These are phyloP conservation scores for Peniophora sp. DNA, from an alignment of 1,284 basidiomycete genomes.

Conservation along the genomic window DNA sequence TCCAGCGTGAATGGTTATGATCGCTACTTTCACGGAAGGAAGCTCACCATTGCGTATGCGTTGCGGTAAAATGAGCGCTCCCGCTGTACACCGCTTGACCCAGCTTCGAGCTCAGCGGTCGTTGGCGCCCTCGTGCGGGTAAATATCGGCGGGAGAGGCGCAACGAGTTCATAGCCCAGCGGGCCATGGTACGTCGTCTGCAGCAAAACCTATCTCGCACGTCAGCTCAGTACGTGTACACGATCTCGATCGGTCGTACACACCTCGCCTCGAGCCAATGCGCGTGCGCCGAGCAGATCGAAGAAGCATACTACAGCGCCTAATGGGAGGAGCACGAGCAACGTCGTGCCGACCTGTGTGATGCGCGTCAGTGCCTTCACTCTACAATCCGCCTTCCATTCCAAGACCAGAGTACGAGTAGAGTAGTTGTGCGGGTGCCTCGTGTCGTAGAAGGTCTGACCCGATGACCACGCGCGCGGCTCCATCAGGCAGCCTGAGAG, in stretches of 20 bases:
- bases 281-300: conserved; percentile 61
- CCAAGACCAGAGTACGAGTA: not conserved
- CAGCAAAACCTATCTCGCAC: conserved; percentile 44
- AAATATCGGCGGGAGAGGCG: conserved; percentile 63
- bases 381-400: not conserved
- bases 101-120: conserved; percentile 42
- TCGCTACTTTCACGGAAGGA: conserved; percentile 1
- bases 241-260: conserved; percentile 9
- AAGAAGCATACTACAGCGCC: conserved; percentile 71
- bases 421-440: not conserved
- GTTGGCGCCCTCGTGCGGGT: conserved; percentile 45
- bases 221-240: not conserved
- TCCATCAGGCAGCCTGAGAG: not conserved
- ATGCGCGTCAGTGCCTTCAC: not conserved
- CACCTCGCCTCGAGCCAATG: conserved; percentile 65
- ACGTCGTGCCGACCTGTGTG: conserved; percentile 62
- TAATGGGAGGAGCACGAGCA: conserved; percentile 68
- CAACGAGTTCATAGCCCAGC: conserved; percentile 45
- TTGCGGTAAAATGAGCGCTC: conserved; percentile 73
- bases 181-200: conserved; percentile 66
- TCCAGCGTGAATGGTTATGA: conserved; percentile 4
- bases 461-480: not conserved
- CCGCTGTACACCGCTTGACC: conserved; percentile 23
- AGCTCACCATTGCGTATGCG: conserved; percentile 68
- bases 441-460: not conserved